Conservation (phyloP, 2,329 filamentous ascomycete species). For the Fusarium sp. region DNA sequence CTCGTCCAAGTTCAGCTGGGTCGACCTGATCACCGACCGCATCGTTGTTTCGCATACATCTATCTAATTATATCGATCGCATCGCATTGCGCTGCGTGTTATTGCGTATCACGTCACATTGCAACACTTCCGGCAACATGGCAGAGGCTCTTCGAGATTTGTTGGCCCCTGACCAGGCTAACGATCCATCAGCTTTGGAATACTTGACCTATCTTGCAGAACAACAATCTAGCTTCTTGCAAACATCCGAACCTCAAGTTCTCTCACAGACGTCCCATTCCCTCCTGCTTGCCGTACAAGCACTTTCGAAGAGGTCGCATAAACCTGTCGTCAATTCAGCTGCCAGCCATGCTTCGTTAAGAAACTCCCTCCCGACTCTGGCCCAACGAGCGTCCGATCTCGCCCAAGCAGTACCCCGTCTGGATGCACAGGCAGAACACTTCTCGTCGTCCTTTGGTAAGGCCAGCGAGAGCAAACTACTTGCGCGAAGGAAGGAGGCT, state of each 20-base stretch:
- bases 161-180: constrained; percentile 49
- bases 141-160: constrained; percentile 55
- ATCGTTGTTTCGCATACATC: background rate
- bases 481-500: constrained; percentile 81
- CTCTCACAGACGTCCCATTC: constrained; percentile 87
- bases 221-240: constrained; percentile 79
- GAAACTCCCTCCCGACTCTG: constrained; percentile 77
- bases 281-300: constrained; percentile 84
- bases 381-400: constrained; percentile 75
- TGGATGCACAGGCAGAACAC: constrained; percentile 81
- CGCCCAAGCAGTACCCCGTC: constrained; percentile 77
- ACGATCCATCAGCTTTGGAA: constrained; percentile 68
- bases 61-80: background rate
- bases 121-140: constrained; percentile 46
- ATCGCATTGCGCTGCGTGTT: constrained; percentile 1
- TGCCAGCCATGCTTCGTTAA: constrained; percentile 79
- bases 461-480: constrained; percentile 74
- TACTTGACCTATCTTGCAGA: constrained; percentile 86
- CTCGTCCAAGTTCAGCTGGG: background rate
- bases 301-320: constrained; percentile 89
- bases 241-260: constrained; percentile 80
- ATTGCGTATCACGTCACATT: constrained; percentile 1
- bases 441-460: constrained; percentile 90
- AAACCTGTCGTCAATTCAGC: constrained; percentile 86
- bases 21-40: background rate